Conservation (phyloP, 2,329 filamentous ascomycete species). For the Rhynchosporium agropyri region DNA sequence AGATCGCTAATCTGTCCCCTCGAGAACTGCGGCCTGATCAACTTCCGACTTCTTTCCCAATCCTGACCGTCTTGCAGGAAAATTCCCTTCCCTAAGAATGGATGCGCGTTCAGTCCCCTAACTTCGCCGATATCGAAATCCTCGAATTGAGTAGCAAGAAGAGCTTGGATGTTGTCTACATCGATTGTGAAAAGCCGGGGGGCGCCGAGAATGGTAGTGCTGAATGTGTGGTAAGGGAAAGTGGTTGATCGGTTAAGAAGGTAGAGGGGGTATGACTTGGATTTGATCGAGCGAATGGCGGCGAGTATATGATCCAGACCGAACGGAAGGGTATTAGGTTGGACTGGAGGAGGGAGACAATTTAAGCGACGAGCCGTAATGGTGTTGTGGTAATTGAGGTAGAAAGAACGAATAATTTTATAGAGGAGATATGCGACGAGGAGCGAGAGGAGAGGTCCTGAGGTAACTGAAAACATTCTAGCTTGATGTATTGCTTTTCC, state of each 20-base stretch:
- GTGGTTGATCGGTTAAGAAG: neutral
- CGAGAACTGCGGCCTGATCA: slow-evolving; percentile 14
- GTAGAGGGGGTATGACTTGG: slow-evolving; percentile 9
- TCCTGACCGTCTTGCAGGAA: slow-evolving; percentile 9
- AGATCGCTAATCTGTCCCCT: slow-evolving; percentile 11
- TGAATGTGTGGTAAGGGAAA: slow-evolving; percentile 5
- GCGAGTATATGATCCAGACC: slow-evolving; percentile 9
- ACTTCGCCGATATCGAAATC: slow-evolving; percentile 24
- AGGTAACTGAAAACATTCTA: slow-evolving; percentile 8
- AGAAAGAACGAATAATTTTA: neutral
- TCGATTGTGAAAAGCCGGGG: slow-evolving; percentile 25
- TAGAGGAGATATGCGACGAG: slow-evolving; percentile 6
- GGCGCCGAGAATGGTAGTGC: slow-evolving; percentile 5
- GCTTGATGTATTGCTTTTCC: neutral
- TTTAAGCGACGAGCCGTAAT: neutral
- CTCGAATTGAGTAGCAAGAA: slow-evolving; percentile 31
- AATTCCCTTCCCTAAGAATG: slow-evolving; percentile 7
- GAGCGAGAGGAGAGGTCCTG: slow-evolving; percentile 5
- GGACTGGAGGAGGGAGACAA: neutral
- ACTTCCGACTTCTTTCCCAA: slow-evolving; percentile 10
- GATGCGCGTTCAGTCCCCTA: neutral
- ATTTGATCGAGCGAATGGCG: neutral
- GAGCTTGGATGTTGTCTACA: slow-evolving; percentile 32
- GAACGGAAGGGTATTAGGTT: slow-evolving; percentile 6
- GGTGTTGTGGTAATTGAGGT: neutral